Base-by-base conservation (phyloP, 164 flowering plant species). In the Tinospora cordifolia region DNA sequence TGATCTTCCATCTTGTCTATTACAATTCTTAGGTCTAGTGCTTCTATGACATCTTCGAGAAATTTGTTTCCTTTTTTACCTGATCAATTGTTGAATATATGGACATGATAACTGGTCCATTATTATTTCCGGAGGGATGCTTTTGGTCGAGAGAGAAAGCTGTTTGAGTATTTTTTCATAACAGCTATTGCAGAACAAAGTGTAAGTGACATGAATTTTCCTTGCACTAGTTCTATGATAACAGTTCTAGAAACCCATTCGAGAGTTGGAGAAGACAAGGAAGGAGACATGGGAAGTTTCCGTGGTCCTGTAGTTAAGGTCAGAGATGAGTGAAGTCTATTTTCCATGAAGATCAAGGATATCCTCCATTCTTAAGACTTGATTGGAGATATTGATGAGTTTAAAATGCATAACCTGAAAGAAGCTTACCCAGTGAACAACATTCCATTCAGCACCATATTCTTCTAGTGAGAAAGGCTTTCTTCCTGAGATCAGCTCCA, bases 401-500 rank as follows among this genome's bases (percentile, higher is more conserved):
- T 60, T 25, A 21, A 15, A 46, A 63, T n/a, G 14, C 46, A 63
- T 63, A 49, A 13, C 34, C 40, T 15, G 38, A 65, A 75, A 14
- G 6, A 54, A 22, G 69, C 80, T 22, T 89, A 90, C 98, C 98
- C 98, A 93, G 76, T 90, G 91, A 82, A 93, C 91, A 70, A 91
- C 91, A 82, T 84, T 90, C 91, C 91, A 80, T 34, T 91, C 96
- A 51, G 84, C 51, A n/a, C 96, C 97, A 78, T 84, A 93, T 71
- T 90, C 92, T 77, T 87, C 88, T 38, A 79, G 25, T 47, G 92
- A 90, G 68, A 90, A 81, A 2, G 98, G 96, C 78, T 88, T 93
- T 74, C 86, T 85, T 71, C 97, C 97, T 19, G 98, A 90, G 38
- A 91, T 87, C 39, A 93, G 83, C 81, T 90, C 98, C 38, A 93